Evolutionary conservation across 2,329 filamentous ascomycete species (phyloP).

Genomic region (Exophiala spinifera): DNA sequence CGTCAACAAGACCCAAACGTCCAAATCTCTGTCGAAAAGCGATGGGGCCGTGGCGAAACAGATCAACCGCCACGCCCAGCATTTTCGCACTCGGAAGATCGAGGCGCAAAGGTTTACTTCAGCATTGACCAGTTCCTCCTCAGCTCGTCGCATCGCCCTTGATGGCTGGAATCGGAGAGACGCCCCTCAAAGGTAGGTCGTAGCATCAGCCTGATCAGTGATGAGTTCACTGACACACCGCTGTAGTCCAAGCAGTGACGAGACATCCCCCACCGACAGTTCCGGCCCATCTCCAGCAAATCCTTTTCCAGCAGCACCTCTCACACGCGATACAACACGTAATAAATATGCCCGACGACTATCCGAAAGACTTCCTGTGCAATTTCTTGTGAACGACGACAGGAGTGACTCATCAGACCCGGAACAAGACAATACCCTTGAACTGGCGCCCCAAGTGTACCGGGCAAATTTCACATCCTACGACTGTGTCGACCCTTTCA

Average conservation of each 20-base stretch:
- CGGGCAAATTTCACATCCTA: slow-evolving; percentile 19
- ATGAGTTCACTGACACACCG: background rate
- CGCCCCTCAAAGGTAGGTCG: slow-evolving; percentile 8
- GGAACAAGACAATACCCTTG: slow-evolving; percentile 12
- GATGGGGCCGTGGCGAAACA: slow-evolving; percentile 23
- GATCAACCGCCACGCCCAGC: slow-evolving; percentile 26
- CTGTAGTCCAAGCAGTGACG: slow-evolving; percentile 14
- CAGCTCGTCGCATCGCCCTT: slow-evolving; percentile 22
- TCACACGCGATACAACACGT: background rate
- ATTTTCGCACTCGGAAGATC: slow-evolving; percentile 21
- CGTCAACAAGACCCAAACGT: slow-evolving; percentile 25
- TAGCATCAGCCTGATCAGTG: background rate
- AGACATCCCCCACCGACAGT: slow-evolving; percentile 9
- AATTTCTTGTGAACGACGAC: background rate
- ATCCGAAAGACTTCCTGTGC: slow-evolving; percentile 1
- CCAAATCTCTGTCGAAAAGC: slow-evolving; percentile 25
- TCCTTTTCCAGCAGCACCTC: background rate
- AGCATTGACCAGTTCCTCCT: slow-evolving; percentile 20
- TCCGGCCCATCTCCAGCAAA: background rate
- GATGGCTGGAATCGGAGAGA: slow-evolving; percentile 25
- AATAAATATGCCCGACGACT: background rate
- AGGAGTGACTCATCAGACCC: background rate
- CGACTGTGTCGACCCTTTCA: slow-evolving; percentile 24
- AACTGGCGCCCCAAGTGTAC: slow-evolving; percentile 15
- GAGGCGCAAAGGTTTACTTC: slow-evolving; percentile 18